Percentiles rank a stretch among this genome's conserved stretches.
phyloP scores from a whole-genome alignment of 2,329 filamentous ascomycete species.

The Fusarium torulosum region DNA sequence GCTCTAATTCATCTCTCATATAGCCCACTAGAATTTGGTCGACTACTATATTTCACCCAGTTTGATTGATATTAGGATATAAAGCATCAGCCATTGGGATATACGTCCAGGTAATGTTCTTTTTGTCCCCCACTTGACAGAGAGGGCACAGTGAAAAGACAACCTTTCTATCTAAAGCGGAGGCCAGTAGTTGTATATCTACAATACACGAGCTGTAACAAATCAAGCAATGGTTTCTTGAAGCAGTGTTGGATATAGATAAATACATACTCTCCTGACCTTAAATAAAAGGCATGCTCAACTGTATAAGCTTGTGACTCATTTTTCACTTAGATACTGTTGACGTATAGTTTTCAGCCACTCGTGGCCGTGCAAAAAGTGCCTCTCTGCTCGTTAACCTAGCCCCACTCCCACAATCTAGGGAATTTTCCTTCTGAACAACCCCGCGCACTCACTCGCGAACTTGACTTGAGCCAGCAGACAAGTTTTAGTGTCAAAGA shows the following conservation, averaged over 20 bases:
- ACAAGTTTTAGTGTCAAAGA: conserved; percentile 49
- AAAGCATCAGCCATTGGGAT: not conserved
- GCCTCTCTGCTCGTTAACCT: conserved; percentile 53
- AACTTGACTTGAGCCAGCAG: conserved; percentile 49
- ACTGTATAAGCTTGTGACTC: conserved; percentile 2
- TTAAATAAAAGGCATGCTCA: not conserved
- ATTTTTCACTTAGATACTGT: conserved; percentile 28
- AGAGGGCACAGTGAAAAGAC: not conserved
- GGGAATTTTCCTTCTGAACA: conserved; percentile 55
- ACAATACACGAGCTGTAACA: not conserved
- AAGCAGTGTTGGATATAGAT: not conserved
- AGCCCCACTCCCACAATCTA: conserved; percentile 56
- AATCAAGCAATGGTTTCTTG: not conserved
- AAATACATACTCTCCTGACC: not conserved
- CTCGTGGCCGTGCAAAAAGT: conserved; percentile 34
- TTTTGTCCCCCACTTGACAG: not conserved
- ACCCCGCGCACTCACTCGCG: conserved; percentile 54
- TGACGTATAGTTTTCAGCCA: conserved; percentile 24
- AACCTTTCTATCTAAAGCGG: not conserved
- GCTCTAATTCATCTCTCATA: not conserved
- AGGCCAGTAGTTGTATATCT: not conserved
- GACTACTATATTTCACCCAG: too few species aligned
- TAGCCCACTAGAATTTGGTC: too few species aligned
- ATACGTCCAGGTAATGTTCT: not conserved
- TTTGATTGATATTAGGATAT: not conserved